A percentile compares a stretch with the other conserved stretches of the same genome.
Conservation (phyloP, 257 asterid genomes). For the Solanum paucissectum region DNA sequence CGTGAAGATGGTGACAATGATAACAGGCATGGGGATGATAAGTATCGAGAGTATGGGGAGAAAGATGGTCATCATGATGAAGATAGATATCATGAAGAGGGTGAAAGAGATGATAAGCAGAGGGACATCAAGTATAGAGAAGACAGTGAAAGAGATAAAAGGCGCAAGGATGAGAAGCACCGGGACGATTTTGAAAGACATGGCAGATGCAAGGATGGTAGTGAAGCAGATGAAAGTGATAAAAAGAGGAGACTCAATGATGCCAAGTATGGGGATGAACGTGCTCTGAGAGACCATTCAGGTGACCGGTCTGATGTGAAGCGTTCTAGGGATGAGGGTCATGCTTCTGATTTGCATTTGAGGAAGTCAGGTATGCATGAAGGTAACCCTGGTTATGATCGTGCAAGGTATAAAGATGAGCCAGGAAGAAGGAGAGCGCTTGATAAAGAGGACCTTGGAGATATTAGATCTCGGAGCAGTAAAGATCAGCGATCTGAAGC, state of each 20-base stretch:
- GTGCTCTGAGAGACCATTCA: slow-evolving; percentile 42
- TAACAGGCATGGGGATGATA: slow-evolving; percentile 42
- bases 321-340: slow-evolving; percentile 51
- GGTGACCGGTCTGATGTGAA: slow-evolving; percentile 62
- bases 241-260: slow-evolving; percentile 67
- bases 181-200: slow-evolving; percentile 62
- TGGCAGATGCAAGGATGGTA: slow-evolving; percentile 40
- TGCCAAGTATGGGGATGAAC: slow-evolving; percentile 57
- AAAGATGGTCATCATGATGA: slow-evolving; percentile 49
- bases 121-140: slow-evolving; percentile 45
- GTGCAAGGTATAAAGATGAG: slow-evolving; percentile 58
- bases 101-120: slow-evolving; percentile 34
- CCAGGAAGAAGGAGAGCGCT: slow-evolving; percentile 56
- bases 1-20: slow-evolving; percentile 54
- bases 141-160: slow-evolving; percentile 41
- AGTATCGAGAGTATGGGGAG: slow-evolving; percentile 49
- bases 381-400: slow-evolving; percentile 57
- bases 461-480: slow-evolving; percentile 51
- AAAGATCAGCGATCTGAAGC: slow-evolving; percentile 59
- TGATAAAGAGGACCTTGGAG: slow-evolving; percentile 62
- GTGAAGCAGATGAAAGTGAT: slow-evolving; percentile 47
- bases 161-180: slow-evolving; percentile 49
- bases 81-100: slow-evolving; percentile 57
- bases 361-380: slow-evolving; percentile 52
- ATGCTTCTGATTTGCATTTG: slow-evolving; percentile 42